A percentile compares a stretch with the other conserved stretches of the same genome.
phyloP scores from a whole-genome alignment of 2,329 filamentous ascomycete species.

The Paradendryphiella salina region DNA sequence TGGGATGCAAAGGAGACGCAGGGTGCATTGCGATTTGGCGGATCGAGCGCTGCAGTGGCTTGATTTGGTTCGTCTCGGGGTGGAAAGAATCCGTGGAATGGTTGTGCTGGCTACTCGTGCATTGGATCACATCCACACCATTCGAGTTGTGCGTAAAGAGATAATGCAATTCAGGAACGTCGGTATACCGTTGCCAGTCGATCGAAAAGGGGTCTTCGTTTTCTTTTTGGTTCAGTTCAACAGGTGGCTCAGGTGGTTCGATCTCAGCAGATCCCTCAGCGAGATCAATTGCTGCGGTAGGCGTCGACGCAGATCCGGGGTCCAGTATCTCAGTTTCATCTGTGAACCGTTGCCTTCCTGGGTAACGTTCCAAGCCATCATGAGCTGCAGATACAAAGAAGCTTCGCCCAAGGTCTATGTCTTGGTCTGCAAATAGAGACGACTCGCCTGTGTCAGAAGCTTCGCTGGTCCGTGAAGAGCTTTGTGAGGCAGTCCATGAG shows the following conservation, averaged over 20 bases:
- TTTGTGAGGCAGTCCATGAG: neutral
- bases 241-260: neutral
- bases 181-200: conserved; percentile 15
- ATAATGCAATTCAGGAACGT: conserved; percentile 22
- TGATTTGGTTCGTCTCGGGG: conserved; percentile 17
- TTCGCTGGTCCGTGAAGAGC: neutral
- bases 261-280: neutral
- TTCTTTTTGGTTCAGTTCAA: neutral
- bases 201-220: neutral
- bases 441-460: conserved; percentile 9
- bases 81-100: conserved; percentile 20
- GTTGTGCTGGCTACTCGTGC: neutral
- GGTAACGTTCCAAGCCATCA: conserved; percentile 7
- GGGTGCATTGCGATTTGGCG: conserved; percentile 26
- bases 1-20: conserved; percentile 28
- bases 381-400: conserved; percentile 1
- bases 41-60: conserved; percentile 21
- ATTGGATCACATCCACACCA: neutral
- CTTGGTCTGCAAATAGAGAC: conserved; percentile 1
- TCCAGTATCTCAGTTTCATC: neutral
- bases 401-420: neutral
- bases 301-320: neutral
- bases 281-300: neutral
- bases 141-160: conserved; percentile 12
- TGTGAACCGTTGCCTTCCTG: neutral